phyloP scores from a whole-genome alignment of 805 yeast genomes.

The Candida koratica region DNA sequence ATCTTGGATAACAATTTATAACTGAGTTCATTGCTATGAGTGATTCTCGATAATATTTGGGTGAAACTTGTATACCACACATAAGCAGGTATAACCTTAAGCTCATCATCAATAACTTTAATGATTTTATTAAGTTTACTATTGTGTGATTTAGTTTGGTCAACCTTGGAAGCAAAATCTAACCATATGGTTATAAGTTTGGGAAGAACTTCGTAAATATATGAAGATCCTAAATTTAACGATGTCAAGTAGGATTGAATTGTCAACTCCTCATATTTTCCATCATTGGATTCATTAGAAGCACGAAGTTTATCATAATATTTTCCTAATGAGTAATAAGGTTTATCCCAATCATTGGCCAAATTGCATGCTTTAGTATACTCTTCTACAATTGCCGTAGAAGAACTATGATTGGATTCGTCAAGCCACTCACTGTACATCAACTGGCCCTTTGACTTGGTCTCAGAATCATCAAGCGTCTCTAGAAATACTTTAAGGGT shows the following conservation, averaged over 20 bases:
- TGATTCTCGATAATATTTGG: slow-evolving; percentile 76
- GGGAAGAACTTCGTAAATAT: slow-evolving; percentile 80
- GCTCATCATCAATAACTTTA: slow-evolving; percentile 4
- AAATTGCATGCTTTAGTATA: slow-evolving; percentile 56
- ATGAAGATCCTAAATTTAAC: slow-evolving; percentile 57
- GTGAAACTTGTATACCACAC: slow-evolving; percentile 83
- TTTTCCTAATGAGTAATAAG: slow-evolving; percentile 74
- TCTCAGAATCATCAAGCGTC: slow-evolving; percentile 12
- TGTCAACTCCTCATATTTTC: slow-evolving; percentile 52
- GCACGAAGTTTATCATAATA: slow-evolving; percentile 77
- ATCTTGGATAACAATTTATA: slow-evolving; percentile 54
- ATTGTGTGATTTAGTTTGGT: slow-evolving; percentile 25
- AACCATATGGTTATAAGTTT: slow-evolving; percentile 90
- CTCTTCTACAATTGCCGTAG: slow-evolving; percentile 66
- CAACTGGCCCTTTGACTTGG: slow-evolving; percentile 50
- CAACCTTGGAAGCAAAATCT: slow-evolving; percentile 52
- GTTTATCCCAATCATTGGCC: slow-evolving; percentile 66
- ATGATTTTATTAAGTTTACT: slow-evolving; percentile 13
- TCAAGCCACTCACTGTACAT: slow-evolving; percentile 89
- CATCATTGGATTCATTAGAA: slow-evolving; percentile 47
- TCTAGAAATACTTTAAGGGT: slow-evolving; percentile 44
- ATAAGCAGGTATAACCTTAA: slow-evolving; percentile 43
- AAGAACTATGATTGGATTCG: slow-evolving; percentile 74
- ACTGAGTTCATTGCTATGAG: slow-evolving; percentile 57
- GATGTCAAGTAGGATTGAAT: slow-evolving; percentile 57